Percentiles rank a stretch among this genome's conserved stretches.
phyloP scores from a whole-genome alignment of 2,329 filamentous ascomycete genomes.

The Zalaria sp. region DNA sequence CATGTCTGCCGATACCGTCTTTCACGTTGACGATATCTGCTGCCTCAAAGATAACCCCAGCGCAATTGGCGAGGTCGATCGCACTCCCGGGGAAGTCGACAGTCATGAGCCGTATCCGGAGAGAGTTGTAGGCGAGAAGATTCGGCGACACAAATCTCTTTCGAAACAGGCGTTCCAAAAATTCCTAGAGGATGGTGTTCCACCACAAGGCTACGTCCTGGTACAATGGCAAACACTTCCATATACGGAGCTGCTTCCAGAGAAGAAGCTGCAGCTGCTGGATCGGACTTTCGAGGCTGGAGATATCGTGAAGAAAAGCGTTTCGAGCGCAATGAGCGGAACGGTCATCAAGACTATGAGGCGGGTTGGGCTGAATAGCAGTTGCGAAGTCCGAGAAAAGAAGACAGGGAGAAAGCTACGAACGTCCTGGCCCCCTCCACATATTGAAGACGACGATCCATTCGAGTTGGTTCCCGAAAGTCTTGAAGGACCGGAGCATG shows the following conservation, averaged over 20 bases:
- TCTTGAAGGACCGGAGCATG: not conserved
- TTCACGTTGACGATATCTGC: not conserved
- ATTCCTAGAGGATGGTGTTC: constrained; percentile 30
- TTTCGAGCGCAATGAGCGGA: constrained; percentile 36
- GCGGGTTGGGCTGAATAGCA: constrained; percentile 28
- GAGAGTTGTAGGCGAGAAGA: constrained; percentile 23
- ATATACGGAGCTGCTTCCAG: constrained; percentile 6
- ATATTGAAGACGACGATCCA: constrained; percentile 4
- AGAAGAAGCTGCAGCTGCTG: constrained; percentile 33
- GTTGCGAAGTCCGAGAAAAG: constrained; percentile 11
- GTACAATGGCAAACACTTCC: constrained; percentile 31
- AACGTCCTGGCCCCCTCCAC: constrained; percentile 5
- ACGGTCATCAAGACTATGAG: constrained; percentile 36
- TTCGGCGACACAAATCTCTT: constrained; percentile 20
- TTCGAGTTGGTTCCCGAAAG: constrained; percentile 1
- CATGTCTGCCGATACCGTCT: not conserved
- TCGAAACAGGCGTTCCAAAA: constrained; percentile 18
- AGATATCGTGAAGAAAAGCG: constrained; percentile 38
- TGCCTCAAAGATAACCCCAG: not conserved
- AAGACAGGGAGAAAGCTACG: constrained; percentile 3
- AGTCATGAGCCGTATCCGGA: constrained; percentile 30
- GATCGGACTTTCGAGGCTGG: constrained; percentile 41
- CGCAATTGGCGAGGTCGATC: constrained; percentile 31
- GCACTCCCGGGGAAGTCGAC: constrained; percentile 28
- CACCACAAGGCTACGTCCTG: constrained; percentile 37